Evolutionary conservation across 2,329 filamentous ascomycete species (phyloP).

Genomic region (Pseudogymnoascus sp.): DNA sequence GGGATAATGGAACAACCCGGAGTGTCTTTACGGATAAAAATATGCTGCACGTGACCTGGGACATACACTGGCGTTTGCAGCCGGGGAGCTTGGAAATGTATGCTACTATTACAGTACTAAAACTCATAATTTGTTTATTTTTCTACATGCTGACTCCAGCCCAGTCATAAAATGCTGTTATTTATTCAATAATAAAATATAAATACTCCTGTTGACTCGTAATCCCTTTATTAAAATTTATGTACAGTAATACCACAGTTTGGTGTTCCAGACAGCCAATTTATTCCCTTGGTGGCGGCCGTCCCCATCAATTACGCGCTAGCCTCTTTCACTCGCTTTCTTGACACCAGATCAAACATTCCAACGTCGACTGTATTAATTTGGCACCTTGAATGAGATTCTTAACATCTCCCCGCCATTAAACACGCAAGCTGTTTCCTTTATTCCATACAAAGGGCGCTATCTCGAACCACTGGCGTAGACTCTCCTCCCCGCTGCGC

Average conservation of each 20-base stretch:
- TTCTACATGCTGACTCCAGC: background rate
- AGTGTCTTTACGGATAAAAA: background rate
- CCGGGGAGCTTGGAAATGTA: background rate
- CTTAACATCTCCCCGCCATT: background rate
- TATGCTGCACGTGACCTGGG: background rate
- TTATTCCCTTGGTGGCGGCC: background rate
- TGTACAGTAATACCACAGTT: constrained; percentile 2
- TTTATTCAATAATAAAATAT: background rate
- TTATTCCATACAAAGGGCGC: constrained; percentile 2
- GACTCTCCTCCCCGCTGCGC: background rate
- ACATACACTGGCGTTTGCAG: background rate
- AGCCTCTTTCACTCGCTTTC: constrained; percentile 6
- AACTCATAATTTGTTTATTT: background rate
- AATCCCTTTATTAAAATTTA: background rate
- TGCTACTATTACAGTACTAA: background rate
- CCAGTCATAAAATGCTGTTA: background rate
- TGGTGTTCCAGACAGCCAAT: constrained; percentile 3
- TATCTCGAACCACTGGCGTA: constrained; percentile 5
- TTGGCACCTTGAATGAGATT: constrained; percentile 1
- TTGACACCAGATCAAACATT: constrained; percentile 8
- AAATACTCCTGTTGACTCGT: background rate
- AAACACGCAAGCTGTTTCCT: background rate
- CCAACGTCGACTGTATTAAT: constrained; percentile 1
- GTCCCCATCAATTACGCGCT: constrained; percentile 4
- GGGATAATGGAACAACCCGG: background rate